phyloP scores from a whole-genome alignment of 2,329 filamentous ascomycete species.

The Penicillium psychrosexuale region DNA sequence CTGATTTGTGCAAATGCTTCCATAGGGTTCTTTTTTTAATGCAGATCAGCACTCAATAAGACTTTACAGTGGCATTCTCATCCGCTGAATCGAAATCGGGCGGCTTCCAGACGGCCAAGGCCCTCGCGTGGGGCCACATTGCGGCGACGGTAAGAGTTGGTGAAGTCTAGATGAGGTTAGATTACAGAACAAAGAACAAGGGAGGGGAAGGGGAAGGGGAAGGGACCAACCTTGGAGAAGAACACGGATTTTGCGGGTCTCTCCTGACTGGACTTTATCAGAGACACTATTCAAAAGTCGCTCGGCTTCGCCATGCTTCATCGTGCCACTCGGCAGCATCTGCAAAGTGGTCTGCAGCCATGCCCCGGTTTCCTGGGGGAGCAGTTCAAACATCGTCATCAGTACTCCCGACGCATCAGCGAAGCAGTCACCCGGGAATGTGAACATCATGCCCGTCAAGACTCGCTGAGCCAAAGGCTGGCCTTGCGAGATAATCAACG shows the following conservation, averaged over 20 bases:
- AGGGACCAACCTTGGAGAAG: constrained; percentile 63
- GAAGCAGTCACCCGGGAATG: constrained; percentile 92
- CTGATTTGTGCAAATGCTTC: constrained; percentile 25
- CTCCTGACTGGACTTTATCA: constrained; percentile 66
- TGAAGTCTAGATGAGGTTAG: constrained; percentile 65
- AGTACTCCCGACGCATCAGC: constrained; percentile 92
- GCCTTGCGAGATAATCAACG: constrained; percentile 67
- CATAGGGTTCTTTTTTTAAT: constrained; percentile 11
- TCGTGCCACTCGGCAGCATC: constrained; percentile 76
- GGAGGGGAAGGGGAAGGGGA: not conserved
- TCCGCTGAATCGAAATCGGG: constrained; percentile 75
- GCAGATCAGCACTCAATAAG: constrained; percentile 9
- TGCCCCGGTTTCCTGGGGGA: constrained; percentile 71
- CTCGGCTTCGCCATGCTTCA: constrained; percentile 76
- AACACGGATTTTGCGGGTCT: constrained; percentile 75
- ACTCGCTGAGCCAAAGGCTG: constrained; percentile 80
- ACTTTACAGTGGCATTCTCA: constrained; percentile 30
- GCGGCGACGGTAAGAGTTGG: constrained; percentile 84
- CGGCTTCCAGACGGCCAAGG: constrained; percentile 79
- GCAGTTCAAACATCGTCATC: constrained; percentile 80
- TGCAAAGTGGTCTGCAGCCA: constrained; percentile 85
- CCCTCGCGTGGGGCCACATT: constrained; percentile 96
- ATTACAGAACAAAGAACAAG: not conserved
- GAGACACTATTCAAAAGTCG: constrained; percentile 76
- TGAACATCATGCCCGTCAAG: constrained; percentile 98